phyloP scores from a whole-genome alignment of 495 filamentous ascomycete species.

The Penicillium herquei region DNA sequence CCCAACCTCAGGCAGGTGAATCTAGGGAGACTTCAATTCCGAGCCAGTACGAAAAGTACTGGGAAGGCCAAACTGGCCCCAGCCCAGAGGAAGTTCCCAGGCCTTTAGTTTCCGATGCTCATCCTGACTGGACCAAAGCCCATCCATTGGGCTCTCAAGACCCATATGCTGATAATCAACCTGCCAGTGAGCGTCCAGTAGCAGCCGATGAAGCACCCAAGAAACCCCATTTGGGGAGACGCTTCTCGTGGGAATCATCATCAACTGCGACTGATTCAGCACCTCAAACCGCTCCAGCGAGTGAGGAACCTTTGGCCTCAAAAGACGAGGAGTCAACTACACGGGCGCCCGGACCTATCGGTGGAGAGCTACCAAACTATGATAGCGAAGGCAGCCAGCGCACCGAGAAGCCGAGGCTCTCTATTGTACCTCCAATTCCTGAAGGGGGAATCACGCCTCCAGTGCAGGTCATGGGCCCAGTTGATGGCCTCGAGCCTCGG shows the following conservation, averaged over 20 bases:
- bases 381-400: slow-evolving; percentile 13
- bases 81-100: slow-evolving; percentile 11
- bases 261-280: slow-evolving; percentile 20
- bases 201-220: slow-evolving; percentile 9
- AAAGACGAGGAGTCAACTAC: slow-evolving; percentile 8
- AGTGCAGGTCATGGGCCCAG: slow-evolving; percentile 16
- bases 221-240: slow-evolving; percentile 29
- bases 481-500: neutral
- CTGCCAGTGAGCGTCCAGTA: slow-evolving; percentile 1
- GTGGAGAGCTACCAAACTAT: slow-evolving; percentile 18
- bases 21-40: slow-evolving; percentile 50
- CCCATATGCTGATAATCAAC: slow-evolving; percentile 16
- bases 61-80: slow-evolving; percentile 37
- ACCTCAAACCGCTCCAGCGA: slow-evolving; percentile 7
- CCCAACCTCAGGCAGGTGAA: slow-evolving; percentile 24
- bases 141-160: slow-evolving; percentile 17
- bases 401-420: slow-evolving; percentile 23
- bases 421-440: slow-evolving; percentile 23
- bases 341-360: slow-evolving; percentile 8
- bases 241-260: slow-evolving; percentile 45
- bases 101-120: slow-evolving; percentile 15
- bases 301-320: slow-evolving; percentile 6
- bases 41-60: slow-evolving; percentile 60
- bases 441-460: slow-evolving; percentile 17
- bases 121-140: slow-evolving; percentile 14